Base-by-base conservation (phyloP, 2,329 filamentous ascomycete genomes). In the Sporothrix inflata region DNA sequence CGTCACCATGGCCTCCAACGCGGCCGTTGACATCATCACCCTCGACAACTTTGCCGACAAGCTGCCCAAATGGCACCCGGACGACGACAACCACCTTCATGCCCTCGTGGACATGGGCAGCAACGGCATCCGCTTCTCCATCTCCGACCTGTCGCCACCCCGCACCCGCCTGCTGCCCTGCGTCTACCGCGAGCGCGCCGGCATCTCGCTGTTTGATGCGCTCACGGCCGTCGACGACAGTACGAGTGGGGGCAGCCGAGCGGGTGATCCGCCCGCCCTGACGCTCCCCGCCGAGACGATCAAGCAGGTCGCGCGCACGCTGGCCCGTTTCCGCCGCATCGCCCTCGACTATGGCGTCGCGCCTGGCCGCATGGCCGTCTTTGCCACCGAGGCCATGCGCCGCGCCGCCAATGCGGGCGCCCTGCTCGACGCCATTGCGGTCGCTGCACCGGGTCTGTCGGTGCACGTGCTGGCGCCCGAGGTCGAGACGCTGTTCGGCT, bases 91-190 rank as follows among this genome's bases (percentile, higher is more conserved):
- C 76, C 86, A 88, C 73, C 82, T 87, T 19, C 86, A 86, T 77
- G 87, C 87, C 69, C 79, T 89, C 69, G 87, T 89, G 71, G 87
- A 89, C 75, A 88, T 89, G 86, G 87, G 87, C 66, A 93, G 94
- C 84, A 98, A 97, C 84, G 94, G 94, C 77, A 95, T 97, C 77
- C 93, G 94, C 71, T 97, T 97, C 84, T 95, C 93, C 60, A 93
- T 97, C 77, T 93, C 94, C 9, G 90, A 94, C 75, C 86, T 97
- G n/a, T 87, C 90, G 4, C 90, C 91, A 27, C 88, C 89, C 4
- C 88, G 85, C 51, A 86, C 92, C 30, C 91, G 94, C 30, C 88
- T 94, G 30, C 86, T 97, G 55, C 90, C 87, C 21, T 94, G 92
- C 34, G 77, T 97, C 71, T 97, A 93, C 81, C 89, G 92, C 77